Percentiles rank a stretch among this genome's conserved stretches.
Conservation (phyloP, 2,329 filamentous ascomycete genomes). For the Microcera coccophila region DNA sequence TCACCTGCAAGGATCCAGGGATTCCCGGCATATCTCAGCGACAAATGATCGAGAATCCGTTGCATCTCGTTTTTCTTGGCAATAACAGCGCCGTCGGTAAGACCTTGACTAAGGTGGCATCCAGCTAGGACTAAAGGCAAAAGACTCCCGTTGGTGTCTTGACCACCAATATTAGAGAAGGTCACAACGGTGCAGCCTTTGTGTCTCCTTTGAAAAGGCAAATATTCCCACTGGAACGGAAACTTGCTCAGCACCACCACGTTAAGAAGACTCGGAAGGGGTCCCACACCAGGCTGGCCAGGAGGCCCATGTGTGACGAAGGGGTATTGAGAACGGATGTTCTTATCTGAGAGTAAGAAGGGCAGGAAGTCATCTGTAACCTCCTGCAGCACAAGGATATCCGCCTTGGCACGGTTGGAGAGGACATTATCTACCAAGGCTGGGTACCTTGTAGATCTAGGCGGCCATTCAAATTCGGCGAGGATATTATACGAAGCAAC, state of each 20-base stretch:
- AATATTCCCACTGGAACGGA: conserved; percentile 52
- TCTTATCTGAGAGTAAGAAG: conserved; percentile 46
- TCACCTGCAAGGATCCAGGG: conserved; percentile 60
- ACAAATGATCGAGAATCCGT: conserved; percentile 46
- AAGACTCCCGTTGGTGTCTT: conserved; percentile 17
- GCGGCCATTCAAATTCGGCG: conserved; percentile 48
- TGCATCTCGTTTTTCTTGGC: conserved; percentile 56
- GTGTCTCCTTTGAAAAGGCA: conserved; percentile 52
- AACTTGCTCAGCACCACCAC: conserved; percentile 56
- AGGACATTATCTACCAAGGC: conserved; percentile 44
- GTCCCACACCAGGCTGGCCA: conserved; percentile 46
- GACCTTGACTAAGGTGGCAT: conserved; percentile 59
- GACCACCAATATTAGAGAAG: conserved; percentile 30
- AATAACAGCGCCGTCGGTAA: conserved; percentile 55
- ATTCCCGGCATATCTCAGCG: conserved; percentile 36
- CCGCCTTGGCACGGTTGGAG: conserved; percentile 38
- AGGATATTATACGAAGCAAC: conserved; percentile 53
- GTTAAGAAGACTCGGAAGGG: conserved; percentile 58
- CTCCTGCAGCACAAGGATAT: conserved; percentile 56
- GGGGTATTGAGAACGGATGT: conserved; percentile 47
- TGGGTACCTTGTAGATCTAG: conserved; percentile 39
- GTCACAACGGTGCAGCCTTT: conserved; percentile 54
- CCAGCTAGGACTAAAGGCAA: conserved; percentile 49
- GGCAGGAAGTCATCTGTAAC: conserved; percentile 61
- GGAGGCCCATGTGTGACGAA: conserved; percentile 58